A percentile compares a stretch with the other conserved stretches of the same genome.
These are phyloP conservation scores for Haplosporangium gracile DNA, from an alignment of 192 early-diverging fungal species.

Conservation along the genomic window DNA sequence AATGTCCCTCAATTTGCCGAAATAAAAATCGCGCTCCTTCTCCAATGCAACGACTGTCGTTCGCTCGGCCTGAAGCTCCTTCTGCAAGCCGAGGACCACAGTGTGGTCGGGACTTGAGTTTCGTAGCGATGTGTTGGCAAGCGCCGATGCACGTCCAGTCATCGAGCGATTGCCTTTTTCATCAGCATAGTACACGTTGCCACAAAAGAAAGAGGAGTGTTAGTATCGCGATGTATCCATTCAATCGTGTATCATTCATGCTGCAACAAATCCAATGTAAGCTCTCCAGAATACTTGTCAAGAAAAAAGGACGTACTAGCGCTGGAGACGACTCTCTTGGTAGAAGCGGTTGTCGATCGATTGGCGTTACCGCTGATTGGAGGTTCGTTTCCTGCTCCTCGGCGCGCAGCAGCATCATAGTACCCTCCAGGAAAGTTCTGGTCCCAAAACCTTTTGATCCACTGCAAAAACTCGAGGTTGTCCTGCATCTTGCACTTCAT, in stretches of 20 bases:
- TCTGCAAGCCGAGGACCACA: slow-evolving; percentile 79
- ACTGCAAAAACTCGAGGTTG: slow-evolving; percentile 98
- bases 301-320: background rate
- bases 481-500: slow-evolving; percentile 98
- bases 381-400: slow-evolving; percentile 59
- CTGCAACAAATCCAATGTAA: too few species aligned
- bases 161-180: slow-evolving; percentile 34
- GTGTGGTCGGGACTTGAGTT: slow-evolving; percentile 47
- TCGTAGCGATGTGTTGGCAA: slow-evolving; percentile 33
- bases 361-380: slow-evolving; percentile 32
- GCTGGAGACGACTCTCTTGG: slow-evolving; percentile 44
- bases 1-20: slow-evolving; percentile 94
- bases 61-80: slow-evolving; percentile 86
- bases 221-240: too few species aligned
- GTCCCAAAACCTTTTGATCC: slow-evolving; percentile 94
- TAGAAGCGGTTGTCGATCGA: slow-evolving; percentile 42
- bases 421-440: slow-evolving; percentile 79
- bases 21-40: slow-evolving; percentile 99
- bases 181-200: background rate
- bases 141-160: slow-evolving; percentile 28
- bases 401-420: slow-evolving; percentile 88
- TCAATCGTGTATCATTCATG: too few species aligned
- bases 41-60: slow-evolving; percentile 91
- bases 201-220: background rate
- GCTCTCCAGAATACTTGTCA: too few species aligned